Conservation (phyloP, 306 rosid genomes). For the Phaseolus lunatus region DNA sequence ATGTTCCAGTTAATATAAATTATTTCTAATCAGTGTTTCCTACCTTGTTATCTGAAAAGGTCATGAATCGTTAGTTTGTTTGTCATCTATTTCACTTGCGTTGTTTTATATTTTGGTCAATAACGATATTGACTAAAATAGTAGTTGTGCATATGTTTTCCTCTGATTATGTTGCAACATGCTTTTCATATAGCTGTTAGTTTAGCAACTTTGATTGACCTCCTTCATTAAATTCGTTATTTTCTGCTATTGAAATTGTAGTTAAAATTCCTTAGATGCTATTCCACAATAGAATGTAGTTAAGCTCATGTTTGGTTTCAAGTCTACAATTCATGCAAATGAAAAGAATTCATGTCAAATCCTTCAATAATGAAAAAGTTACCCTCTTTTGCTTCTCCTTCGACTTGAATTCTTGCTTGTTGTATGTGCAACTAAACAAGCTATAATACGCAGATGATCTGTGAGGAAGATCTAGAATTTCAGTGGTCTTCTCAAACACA, state of each 20-base stretch:
- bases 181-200: background rate
- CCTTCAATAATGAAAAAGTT: background rate
- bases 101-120: background rate
- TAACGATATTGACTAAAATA: background rate
- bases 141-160: background rate
- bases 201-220: conserved; percentile 12
- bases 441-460: background rate
- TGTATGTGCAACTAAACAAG: background rate
- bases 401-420: background rate
- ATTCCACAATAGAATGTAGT: background rate
- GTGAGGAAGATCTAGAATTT: background rate
- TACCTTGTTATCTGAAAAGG: background rate
- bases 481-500: background rate
- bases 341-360: background rate
- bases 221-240: background rate
- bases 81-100: background rate
- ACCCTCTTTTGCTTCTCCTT: background rate
- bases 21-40: conserved; percentile 20
- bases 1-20: background rate
- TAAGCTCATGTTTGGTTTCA: background rate
- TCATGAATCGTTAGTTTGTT: conserved; percentile 2
- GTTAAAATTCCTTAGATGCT: background rate
- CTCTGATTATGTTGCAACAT: background rate
- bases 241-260: background rate
- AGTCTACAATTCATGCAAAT: background rate